Evolutionary conservation across 352 stramenopile genomes (phyloP).

Genomic region (Aphanomyces astaci): DNA sequence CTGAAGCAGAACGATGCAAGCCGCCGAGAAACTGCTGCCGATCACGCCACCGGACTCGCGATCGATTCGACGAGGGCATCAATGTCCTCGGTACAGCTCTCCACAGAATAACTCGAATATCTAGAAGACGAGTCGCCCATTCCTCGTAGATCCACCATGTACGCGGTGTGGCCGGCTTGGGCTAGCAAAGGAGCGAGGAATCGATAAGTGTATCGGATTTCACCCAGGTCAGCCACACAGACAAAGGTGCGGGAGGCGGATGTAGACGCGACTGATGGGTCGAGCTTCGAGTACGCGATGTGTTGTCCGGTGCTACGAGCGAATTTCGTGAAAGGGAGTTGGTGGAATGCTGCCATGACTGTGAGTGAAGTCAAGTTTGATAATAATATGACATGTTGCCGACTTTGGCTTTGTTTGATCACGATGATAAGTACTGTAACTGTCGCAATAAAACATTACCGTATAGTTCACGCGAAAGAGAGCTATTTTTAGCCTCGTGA

Average conservation of each 20-base stretch:
- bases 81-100: not conserved
- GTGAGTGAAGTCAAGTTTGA: too few species aligned
- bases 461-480: too few species aligned
- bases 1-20: not conserved
- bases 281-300: not conserved
- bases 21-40: slow-evolving; percentile 12
- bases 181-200: slow-evolving; percentile 34
- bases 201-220: slow-evolving; percentile 38
- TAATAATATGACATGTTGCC: too few species aligned
- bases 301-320: not conserved
- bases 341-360: not conserved
- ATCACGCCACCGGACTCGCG: not conserved
- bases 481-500: too few species aligned
- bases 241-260: slow-evolving; percentile 20
- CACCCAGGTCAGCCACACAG: slow-evolving; percentile 36
- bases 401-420: too few species aligned
- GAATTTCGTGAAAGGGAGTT: not conserved
- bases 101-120: not conserved
- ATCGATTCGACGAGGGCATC: not conserved
- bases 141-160: slow-evolving; percentile 37
- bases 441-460: too few species aligned
- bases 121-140: slow-evolving; percentile 32
- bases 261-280: not conserved
- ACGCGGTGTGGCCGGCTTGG: slow-evolving; percentile 28
- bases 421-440: too few species aligned